Conservation (phyloP, 495 filamentous ascomycete species). For the Penicillium pancosmium region DNA sequence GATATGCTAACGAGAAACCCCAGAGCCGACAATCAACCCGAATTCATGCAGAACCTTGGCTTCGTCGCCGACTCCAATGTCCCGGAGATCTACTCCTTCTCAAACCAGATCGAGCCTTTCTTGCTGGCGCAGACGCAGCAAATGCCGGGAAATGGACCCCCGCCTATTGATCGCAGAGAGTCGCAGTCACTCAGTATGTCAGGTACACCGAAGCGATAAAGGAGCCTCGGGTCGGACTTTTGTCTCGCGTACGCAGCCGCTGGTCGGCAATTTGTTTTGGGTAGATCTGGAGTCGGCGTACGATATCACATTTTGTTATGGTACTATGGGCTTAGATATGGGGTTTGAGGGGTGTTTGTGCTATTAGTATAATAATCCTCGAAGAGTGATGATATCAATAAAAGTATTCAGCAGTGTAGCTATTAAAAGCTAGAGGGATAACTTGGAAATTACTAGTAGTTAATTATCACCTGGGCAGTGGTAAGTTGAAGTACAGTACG, state of each 20-base stretch:
- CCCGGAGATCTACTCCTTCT: conserved; percentile 42
- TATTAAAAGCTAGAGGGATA: too few relatives aligned
- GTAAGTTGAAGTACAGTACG: too few relatives aligned
- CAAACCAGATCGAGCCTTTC: conserved; percentile 43
- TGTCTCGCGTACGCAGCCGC: conserved; percentile 8
- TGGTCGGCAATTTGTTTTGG: conserved; percentile 12
- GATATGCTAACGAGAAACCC: not conserved
- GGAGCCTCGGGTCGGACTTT: not conserved
- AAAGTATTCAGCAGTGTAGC: not conserved
- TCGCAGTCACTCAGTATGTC: conserved; percentile 24
- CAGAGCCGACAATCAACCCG: conserved; percentile 43
- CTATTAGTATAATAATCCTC: not conserved
- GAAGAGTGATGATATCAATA: not conserved
- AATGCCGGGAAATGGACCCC: conserved; percentile 23
- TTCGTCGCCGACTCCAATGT: conserved; percentile 41
- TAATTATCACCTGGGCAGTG: too few relatives aligned
- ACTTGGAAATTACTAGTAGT: too few relatives aligned
- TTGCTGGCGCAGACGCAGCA: conserved; percentile 39
- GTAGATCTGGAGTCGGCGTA: not conserved
- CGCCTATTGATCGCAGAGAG: conserved; percentile 26
- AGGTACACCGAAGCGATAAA: conserved; percentile 27
- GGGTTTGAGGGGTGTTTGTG: not conserved
- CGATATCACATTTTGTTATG: not conserved
- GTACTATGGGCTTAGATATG: not conserved
- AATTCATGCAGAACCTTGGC: conserved; percentile 50